phyloP scores from a whole-genome alignment of 805 yeast genomes.

The Kodamaea kaohsiungensis region DNA sequence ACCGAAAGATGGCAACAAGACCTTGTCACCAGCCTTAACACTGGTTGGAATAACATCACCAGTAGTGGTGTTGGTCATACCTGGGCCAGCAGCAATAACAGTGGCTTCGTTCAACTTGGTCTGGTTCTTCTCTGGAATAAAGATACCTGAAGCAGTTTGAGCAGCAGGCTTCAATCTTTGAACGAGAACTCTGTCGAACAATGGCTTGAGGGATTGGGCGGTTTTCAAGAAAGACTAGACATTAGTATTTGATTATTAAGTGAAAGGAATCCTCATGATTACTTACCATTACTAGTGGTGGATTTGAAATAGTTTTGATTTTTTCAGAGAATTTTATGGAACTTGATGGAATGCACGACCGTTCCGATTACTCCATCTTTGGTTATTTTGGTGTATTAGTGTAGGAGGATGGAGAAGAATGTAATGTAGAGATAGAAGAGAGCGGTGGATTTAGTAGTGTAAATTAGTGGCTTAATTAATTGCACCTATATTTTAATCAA shows the following conservation, averaged over 20 bases:
- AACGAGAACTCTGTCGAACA: constrained; percentile 93
- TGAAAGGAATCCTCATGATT: not conserved
- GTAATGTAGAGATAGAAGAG: too few species aligned
- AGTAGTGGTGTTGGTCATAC: constrained; percentile 64
- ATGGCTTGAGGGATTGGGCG: constrained; percentile 86
- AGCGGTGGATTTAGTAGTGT: too few species aligned
- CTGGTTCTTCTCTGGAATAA: constrained; percentile 94
- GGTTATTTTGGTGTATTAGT: too few species aligned
- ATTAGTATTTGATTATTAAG: constrained; percentile 9
- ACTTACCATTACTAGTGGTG: not conserved
- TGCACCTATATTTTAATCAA: too few species aligned
- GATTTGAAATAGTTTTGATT: not conserved
- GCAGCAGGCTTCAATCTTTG: constrained; percentile 91
- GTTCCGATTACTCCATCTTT: not conserved
- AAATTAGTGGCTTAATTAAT: too few species aligned
- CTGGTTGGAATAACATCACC: constrained; percentile 74
- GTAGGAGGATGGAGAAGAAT: too few species aligned
- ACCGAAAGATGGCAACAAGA: constrained; percentile 91
- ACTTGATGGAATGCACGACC: constrained; percentile 7
- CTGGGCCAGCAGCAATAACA: constrained; percentile 95
- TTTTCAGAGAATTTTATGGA: constrained; percentile 2
- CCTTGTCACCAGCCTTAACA: constrained; percentile 90
- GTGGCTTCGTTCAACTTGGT: constrained; percentile 91
- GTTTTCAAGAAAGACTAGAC: constrained; percentile 64
- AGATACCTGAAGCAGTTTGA: constrained; percentile 89